Base-by-base conservation (phyloP, 1,284 basidiomycete species). In the Sutorius eximius region DNA sequence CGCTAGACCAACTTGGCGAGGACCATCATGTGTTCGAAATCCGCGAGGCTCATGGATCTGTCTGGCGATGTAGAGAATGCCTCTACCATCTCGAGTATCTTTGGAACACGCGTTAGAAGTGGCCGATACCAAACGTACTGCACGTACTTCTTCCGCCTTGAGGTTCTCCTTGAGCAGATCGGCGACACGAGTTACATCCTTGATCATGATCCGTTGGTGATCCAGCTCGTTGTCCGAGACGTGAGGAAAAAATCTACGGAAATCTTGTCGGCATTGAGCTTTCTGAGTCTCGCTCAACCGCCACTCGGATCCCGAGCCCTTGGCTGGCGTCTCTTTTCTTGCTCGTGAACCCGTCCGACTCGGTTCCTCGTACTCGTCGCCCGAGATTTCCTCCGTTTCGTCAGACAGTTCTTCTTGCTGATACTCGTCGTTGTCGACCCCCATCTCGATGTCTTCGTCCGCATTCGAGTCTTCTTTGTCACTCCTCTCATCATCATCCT, bases 31-130 rank as follows among this genome's bases (percentile, higher is more conserved):
- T 72, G 73, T 61, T 84, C 81, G 61, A 91, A 91, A 63, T 91
- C 87, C 13, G 71, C 66, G n/a, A 89, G 74, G 51, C 70, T 72
- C 74, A 91, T 78, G 1, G 85, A 80, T 64, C 83, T 83, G 68
- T 89, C 87, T 0, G 79, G 72, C 0, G 82, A 78, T 1, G 79
- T 82, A 1, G 89, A 89, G 66, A 89, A 91, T 47, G 77, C 76
- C 29, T 81, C 77, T 1, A 91, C 73, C 88, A 91, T 91, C 56
- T 89, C 87, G 3, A 86, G 61, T 60, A 87, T 84, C 89, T 91
- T 43, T 32, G 27, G 18, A 38, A 42, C 34, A 11, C n/a, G 52
- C 29, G 38, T 55, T 38, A 49, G 40, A 22, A 27, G 22, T 27
- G 27, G 29, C 15, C 10, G 49, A 54, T 29, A 37, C 7, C 4